phyloP scores from a whole-genome alignment of 345 rosid species.

The Populus tremula region DNA sequence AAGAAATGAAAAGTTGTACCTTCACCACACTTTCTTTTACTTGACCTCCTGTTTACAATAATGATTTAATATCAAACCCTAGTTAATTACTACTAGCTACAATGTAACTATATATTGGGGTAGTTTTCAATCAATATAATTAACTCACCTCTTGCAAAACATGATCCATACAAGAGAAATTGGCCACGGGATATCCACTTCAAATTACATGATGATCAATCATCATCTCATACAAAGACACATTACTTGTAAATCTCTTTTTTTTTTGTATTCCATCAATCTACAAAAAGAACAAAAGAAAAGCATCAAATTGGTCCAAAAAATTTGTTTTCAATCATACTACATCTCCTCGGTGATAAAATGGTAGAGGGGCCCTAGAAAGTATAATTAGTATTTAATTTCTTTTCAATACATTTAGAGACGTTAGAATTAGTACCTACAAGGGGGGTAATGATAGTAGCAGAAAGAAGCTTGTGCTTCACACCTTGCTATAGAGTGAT shows the following conservation, averaged over 20 bases:
- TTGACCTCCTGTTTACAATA: not conserved
- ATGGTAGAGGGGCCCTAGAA: conserved; percentile 21
- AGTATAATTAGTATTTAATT: not conserved
- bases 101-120: not conserved
- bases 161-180: conserved; percentile 18
- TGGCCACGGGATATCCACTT: conserved; percentile 33
- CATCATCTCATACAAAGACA: conserved; percentile 41
- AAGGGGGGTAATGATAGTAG: conserved; percentile 43
- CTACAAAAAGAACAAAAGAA: conserved; percentile 4
- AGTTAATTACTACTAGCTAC: too few relatives aligned
- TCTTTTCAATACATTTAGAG: conserved; percentile 2
- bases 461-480: conserved; percentile 46
- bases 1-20: not conserved
- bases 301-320: conserved; percentile 16
- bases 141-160: conserved; percentile 7
- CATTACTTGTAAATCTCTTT: conserved; percentile 14
- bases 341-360: conserved; percentile 11
- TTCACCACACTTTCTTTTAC: not conserved
- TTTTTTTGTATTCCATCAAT: conserved; percentile 21
- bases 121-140: conserved; percentile 10
- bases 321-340: conserved; percentile 24
- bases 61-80: not conserved
- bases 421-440: conserved; percentile 29
- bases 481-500: conserved; percentile 32
- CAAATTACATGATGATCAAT: conserved; percentile 43